Evolutionary conservation across 305 asterid genomes (phyloP), one percentile per base, ranked within the genome.

Genomic region (Fraxinus latifolia): DNA sequence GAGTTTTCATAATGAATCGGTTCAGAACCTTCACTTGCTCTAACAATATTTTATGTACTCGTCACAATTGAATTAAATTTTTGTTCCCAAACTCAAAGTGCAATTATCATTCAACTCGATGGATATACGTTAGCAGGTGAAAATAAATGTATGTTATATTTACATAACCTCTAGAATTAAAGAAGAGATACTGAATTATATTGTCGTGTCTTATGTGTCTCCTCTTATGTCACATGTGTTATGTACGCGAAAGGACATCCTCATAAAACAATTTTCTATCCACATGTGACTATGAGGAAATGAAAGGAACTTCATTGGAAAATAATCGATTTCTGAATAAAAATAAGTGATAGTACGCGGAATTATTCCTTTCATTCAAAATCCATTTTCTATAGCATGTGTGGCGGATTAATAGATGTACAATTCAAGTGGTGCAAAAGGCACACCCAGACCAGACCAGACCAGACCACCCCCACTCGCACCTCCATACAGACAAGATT

Each of bases 391-490:
- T 67, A 27, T 67, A 1, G 72, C 2, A 37, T 77, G 71, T 79
- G 87, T 84, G 87, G 83, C 75, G 73, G 60, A 86, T 84, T 79
- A 81, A 80, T 85, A 84, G 19, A 80, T 79, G 37, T 80, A 84
- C 71, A 79, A 77, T 80, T 83, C 92, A 89, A 90, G 91, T 91
- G 92, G 96, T 76, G 86, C 86, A 77, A 81, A 90, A 84, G 85
- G 85, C 79, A 77, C 65, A 78, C 36, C 50, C 73, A 75, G 9
- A 11, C 58, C 29, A 25, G 9, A 11, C 58, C 29, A 25, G 29
- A 25, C 50, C 73, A 75, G 11, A 11, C 58, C 76, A 12, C 65
- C 80, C 65, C 84, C 39, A 70, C 34, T 15, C 47, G 50, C 47
- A n/a, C 84, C 65, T 74, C 65, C 60, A 34, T 2, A 76, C 23